phyloP scores from a whole-genome alignment of 2,329 filamentous ascomycete genomes.

The Colletotrichum sublineola region DNA sequence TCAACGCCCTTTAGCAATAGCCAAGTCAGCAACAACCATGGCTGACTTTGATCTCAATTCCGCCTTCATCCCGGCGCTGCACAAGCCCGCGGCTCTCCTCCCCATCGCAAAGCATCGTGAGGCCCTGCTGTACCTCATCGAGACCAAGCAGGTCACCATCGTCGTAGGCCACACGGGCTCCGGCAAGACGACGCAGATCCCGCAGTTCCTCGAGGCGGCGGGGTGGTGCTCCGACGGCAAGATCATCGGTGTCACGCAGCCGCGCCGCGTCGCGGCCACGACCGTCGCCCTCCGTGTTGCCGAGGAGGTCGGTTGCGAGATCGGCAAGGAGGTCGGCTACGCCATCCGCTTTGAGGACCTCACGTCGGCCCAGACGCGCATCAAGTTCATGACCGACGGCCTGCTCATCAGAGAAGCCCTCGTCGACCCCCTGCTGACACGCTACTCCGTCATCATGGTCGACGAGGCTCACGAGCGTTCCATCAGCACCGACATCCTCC shows the following conservation, averaged over 20 bases:
- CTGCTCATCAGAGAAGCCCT: conserved; percentile 91
- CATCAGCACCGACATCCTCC: conserved; percentile 89
- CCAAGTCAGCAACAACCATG: conserved; percentile 54
- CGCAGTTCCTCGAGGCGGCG: conserved; percentile 88
- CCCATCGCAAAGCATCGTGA: conserved; percentile 89
- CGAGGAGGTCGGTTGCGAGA: conserved; percentile 85
- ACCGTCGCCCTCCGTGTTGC: conserved; percentile 91
- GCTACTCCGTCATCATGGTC: conserved; percentile 97
- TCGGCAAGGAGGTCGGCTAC: conserved; percentile 94
- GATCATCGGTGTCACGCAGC: conserved; percentile 91
- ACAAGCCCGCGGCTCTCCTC: conserved; percentile 86
- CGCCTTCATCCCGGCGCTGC: conserved; percentile 81
- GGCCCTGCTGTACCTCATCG: conserved; percentile 85
- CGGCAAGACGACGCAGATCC: conserved; percentile 95
- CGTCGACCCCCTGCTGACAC: conserved; percentile 89
- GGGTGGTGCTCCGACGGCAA: conserved; percentile 92
- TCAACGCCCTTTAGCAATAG: background rate
- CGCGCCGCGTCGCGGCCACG: conserved; percentile 89
- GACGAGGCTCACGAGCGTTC: conserved; percentile 97
- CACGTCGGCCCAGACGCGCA: conserved; percentile 84
- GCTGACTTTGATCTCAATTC: conserved; percentile 69
- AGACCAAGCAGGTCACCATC: conserved; percentile 86
- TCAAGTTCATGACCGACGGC: conserved; percentile 97
- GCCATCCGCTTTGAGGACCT: conserved; percentile 94
- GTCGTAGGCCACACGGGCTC: conserved; percentile 95